These are phyloP conservation scores for Hypoxylon sp. DNA, from an alignment of 2,329 filamentous ascomycete genomes.

Conservation along the genomic window DNA sequence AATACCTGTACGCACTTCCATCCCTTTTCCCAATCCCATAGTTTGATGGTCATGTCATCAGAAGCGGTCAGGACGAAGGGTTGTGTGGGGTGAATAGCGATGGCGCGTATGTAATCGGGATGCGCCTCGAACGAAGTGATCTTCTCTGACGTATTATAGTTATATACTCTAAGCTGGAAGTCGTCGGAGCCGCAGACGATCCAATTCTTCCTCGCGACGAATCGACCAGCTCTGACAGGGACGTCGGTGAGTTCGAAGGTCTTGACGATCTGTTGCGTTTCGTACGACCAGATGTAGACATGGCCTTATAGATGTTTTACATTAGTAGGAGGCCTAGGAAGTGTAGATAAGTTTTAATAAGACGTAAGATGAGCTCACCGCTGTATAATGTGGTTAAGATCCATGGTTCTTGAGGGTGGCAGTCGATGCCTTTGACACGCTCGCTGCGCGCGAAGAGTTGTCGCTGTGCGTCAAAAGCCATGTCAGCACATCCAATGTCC, in stretches of 20 bases:
- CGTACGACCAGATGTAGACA: slow-evolving; percentile 99
- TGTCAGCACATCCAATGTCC: slow-evolving; percentile 51
- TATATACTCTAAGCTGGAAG: slow-evolving; percentile 91
- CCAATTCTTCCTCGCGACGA: slow-evolving; percentile 99
- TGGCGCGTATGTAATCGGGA: slow-evolving; percentile 97
- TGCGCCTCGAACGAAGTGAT: slow-evolving; percentile 97
- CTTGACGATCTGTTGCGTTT: slow-evolving; percentile 96
- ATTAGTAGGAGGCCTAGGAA: slow-evolving; percentile 37
- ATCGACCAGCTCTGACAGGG: slow-evolving; percentile 94
- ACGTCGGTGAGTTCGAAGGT: slow-evolving; percentile 99
- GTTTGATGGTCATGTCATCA: slow-evolving; percentile 96
- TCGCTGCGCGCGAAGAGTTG: slow-evolving; percentile 91
- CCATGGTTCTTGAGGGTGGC: slow-evolving; percentile 97
- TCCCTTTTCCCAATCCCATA: slow-evolving; percentile 98
- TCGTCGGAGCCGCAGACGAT: slow-evolving; percentile 96
- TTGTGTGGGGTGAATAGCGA: slow-evolving; percentile 94
- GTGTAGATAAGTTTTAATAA: slow-evolving; percentile 10
- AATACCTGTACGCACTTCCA: slow-evolving; percentile 99
- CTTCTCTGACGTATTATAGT: slow-evolving; percentile 99
- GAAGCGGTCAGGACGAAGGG: slow-evolving; percentile 96
- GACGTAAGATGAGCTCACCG: slow-evolving; percentile 68
- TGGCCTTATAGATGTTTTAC: slow-evolving; percentile 73
- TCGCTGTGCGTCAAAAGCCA: slow-evolving; percentile 68
- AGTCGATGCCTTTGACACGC: slow-evolving; percentile 96
- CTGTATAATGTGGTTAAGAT: slow-evolving; percentile 96